Base-by-base conservation (phyloP, 2,329 filamentous ascomycete genomes). In the Lachnellula cervina region DNA sequence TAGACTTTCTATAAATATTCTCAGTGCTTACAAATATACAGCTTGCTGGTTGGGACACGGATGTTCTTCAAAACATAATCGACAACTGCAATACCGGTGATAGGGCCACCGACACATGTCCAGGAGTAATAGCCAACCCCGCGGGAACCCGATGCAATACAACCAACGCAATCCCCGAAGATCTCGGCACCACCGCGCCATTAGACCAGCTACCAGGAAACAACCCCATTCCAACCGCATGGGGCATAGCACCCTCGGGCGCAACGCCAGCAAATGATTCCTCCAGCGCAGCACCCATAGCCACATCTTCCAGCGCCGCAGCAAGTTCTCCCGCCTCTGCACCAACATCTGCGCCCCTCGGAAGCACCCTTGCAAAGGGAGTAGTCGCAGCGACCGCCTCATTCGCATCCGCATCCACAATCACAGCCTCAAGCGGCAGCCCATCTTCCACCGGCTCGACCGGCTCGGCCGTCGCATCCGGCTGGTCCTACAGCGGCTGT, bases 21-120 rank as follows among this genome's bases (percentile, higher is more conserved):
- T 40, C 54, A 7, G 16, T n/a, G 16, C 38, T 42, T 59, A 56
- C 60, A 21, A 77, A 87, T 67, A 80, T 75, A 50, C 90, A 88
- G 74, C 82, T 91, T 66, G 83, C 80, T 65, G 90, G 88, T 43
- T 95, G 90, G 90, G 81, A 91, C 4, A 67, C 73, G 4, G 74
- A 77, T 5, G 84, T 89, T 69, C 79, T 94, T 32, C 83, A 91
- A 69, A 59, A 80, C 25, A 90, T 89, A 28, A 78, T 94, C 62
- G 73, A 92, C 51, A 82, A 79, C 21, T 96, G 92, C 79, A 75
- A 84, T 64, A 80, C 79, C 46, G 79, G 82, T 49, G 78, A 78
- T 55, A 61, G 67, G 6, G 82, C 81, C 49, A 84, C 89, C 74
- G 80, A 86, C 60, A 75, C 79, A 60, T 90, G 86, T 73, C 76